Percentiles rank a stretch among this genome's conserved stretches.
Conservation (phyloP, 2,329 filamentous ascomycete genomes). For the Ambrosiella xylebori region DNA sequence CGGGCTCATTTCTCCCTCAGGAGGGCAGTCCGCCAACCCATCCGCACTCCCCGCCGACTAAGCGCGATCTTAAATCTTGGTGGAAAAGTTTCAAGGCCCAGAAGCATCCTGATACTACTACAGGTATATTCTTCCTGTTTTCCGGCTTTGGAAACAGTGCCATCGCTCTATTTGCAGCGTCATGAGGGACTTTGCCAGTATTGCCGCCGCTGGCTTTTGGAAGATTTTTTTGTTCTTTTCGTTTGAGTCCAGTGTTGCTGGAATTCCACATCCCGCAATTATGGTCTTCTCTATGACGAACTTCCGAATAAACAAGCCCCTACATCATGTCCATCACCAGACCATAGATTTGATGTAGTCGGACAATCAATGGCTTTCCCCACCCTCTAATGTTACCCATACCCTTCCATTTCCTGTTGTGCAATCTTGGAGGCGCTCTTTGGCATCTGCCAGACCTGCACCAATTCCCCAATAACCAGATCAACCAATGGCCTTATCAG, state of each 20-base stretch:
- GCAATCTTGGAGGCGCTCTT: not conserved
- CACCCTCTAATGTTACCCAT: not conserved
- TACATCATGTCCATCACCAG: too few relatives aligned
- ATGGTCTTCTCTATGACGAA: too few relatives aligned
- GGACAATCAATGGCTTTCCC: not conserved
- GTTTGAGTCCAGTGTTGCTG: not conserved
- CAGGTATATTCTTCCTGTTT: conserved; percentile 26
- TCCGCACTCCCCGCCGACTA: conserved; percentile 57
- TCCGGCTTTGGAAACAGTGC: too few relatives aligned
- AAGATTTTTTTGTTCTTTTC: not conserved
- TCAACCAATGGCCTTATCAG: not conserved
- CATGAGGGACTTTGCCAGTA: too few relatives aligned
- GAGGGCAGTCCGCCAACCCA: conserved; percentile 22
- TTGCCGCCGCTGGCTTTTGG: too few relatives aligned
- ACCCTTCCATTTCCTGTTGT: not conserved
- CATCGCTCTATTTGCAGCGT: too few relatives aligned
- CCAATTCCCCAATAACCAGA: not conserved
- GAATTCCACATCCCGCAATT: too few relatives aligned
- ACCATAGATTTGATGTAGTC: not conserved
- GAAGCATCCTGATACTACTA: conserved; percentile 25
- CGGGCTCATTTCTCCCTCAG: conserved; percentile 20
- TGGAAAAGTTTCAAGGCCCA: conserved; percentile 87
- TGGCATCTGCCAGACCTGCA: not conserved
- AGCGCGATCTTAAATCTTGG: conserved; percentile 83
- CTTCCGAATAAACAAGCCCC: too few relatives aligned